Conservation (phyloP, 2,329 filamentous ascomycete species). For the Aspergillus thermomutatus region DNA sequence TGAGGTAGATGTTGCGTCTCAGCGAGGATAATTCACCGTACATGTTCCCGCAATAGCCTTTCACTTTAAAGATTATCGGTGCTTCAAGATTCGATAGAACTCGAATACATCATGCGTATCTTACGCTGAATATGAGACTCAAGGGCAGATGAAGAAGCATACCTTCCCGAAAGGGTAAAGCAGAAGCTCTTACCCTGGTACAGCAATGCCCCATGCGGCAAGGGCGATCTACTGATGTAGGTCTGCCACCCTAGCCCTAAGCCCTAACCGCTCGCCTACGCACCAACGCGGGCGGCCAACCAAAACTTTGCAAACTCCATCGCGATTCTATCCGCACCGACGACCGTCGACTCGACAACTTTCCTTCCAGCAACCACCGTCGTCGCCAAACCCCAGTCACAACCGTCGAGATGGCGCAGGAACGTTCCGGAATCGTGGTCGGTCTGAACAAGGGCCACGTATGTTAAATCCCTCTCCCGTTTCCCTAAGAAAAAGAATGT, state of each 20-base stretch:
- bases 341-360: conserved; percentile 24
- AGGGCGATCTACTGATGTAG: neutral
- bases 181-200: neutral
- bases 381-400: conserved; percentile 33
- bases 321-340: conserved; percentile 24
- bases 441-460: conserved; percentile 66
- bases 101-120: neutral
- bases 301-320: conserved; percentile 29
- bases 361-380: conserved; percentile 32
- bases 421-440: conserved; percentile 54
- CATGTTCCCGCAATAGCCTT: neutral
- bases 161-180: neutral
- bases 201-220: neutral
- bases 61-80: no score
- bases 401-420: conserved; percentile 49
- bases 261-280: conserved; percentile 38
- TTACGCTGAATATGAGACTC: no score
- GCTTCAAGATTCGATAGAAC: neutral
- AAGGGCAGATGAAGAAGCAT: neutral
- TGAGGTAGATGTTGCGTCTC: conserved; percentile 21
- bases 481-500: conserved; percentile 1
- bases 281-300: conserved; percentile 27
- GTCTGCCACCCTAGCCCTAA: conserved; percentile 35
- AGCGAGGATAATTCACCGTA: neutral
- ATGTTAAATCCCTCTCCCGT: conserved; percentile 42